These are phyloP conservation scores for Incumbomyces delicatus DNA, from an alignment of 2,329 filamentous ascomycete genomes.

Conservation along the genomic window DNA sequence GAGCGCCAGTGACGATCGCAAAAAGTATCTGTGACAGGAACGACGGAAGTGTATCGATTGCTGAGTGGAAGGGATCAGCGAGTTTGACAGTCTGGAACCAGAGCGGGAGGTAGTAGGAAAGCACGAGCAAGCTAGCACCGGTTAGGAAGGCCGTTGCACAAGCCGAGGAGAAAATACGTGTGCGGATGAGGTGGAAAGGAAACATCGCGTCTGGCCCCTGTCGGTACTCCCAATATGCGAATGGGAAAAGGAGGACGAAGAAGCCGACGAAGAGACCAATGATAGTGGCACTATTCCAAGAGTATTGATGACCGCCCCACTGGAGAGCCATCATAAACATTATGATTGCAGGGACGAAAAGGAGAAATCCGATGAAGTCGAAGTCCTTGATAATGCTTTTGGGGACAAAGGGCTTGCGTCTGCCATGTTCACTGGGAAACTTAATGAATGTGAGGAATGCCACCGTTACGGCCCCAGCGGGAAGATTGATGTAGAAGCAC, in stretches of 20 bases:
- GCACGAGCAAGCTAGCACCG: slow-evolving; percentile 15
- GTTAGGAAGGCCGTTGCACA: slow-evolving; percentile 14
- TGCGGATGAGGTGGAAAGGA: slow-evolving; percentile 16
- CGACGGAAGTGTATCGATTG: slow-evolving; percentile 18
- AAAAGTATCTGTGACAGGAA: slow-evolving; percentile 15
- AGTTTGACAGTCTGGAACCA: slow-evolving; percentile 24
- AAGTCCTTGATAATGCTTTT: slow-evolving; percentile 24
- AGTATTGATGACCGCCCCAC: slow-evolving; percentile 12
- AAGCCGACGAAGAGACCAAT: slow-evolving; percentile 30
- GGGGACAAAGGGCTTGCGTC: not conserved
- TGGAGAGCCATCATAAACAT: slow-evolving; percentile 19
- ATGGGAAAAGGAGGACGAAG: slow-evolving; percentile 22
- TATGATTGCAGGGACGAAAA: slow-evolving; percentile 39
- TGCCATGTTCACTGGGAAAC: not conserved
- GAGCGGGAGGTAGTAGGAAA: slow-evolving; percentile 22
- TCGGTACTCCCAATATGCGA: slow-evolving; percentile 22
- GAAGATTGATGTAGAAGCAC: slow-evolving; percentile 24
- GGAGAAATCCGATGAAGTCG: slow-evolving; percentile 50
- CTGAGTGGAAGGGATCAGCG: slow-evolving; percentile 18
- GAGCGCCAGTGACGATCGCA: slow-evolving; percentile 12
- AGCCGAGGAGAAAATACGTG: slow-evolving; percentile 14
- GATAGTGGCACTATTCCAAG: slow-evolving; percentile 28
- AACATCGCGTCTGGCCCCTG: slow-evolving; percentile 20
- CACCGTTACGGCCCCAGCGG: slow-evolving; percentile 30
- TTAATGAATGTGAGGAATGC: slow-evolving; percentile 25